phyloP scores from a whole-genome alignment of 371 early-diverging fungal genomes.

The Syncephalastrum sp. region DNA sequence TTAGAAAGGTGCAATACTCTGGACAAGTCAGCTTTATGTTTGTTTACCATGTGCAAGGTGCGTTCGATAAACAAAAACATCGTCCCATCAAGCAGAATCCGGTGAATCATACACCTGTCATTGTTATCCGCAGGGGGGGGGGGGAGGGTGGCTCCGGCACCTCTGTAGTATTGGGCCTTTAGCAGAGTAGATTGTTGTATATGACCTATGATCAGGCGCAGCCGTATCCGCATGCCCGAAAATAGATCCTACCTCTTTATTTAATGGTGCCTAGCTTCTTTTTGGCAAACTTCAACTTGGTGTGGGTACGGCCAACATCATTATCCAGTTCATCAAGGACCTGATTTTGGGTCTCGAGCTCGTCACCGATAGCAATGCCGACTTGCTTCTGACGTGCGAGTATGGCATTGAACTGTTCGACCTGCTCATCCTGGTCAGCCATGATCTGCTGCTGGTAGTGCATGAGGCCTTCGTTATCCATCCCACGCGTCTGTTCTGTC shows the following conservation, averaged over 20 bases:
- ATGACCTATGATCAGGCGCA: too few relatives aligned
- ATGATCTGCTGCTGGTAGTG: constrained; percentile 74
- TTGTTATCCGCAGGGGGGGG: too few relatives aligned
- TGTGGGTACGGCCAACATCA: constrained; percentile 66
- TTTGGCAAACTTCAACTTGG: constrained; percentile 68
- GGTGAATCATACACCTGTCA: too few relatives aligned
- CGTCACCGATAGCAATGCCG: constrained; percentile 81
- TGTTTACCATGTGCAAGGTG: too few relatives aligned
- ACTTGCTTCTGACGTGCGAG: constrained; percentile 80
- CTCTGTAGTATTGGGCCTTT: too few relatives aligned
- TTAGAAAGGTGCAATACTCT: too few relatives aligned
- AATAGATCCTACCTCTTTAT: constrained; percentile 11
- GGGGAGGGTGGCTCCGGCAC: too few relatives aligned
- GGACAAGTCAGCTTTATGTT: too few relatives aligned
- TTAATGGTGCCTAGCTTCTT: constrained; percentile 74
- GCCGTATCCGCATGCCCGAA: too few relatives aligned
- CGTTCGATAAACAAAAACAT: too few relatives aligned
- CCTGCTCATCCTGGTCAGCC: constrained; percentile 76
- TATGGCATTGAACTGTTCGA: constrained; percentile 71
- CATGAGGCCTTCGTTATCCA: constrained; percentile 73
- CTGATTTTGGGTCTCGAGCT: constrained; percentile 85
- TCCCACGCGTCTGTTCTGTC: constrained; percentile 70
- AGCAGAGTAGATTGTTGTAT: too few relatives aligned
- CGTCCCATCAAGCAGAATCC: too few relatives aligned
- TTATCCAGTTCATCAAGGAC: constrained; percentile 81